These are phyloP conservation scores for Massarina eburnea DNA, from an alignment of 2,329 filamentous ascomycete species.

Conservation along the genomic window DNA sequence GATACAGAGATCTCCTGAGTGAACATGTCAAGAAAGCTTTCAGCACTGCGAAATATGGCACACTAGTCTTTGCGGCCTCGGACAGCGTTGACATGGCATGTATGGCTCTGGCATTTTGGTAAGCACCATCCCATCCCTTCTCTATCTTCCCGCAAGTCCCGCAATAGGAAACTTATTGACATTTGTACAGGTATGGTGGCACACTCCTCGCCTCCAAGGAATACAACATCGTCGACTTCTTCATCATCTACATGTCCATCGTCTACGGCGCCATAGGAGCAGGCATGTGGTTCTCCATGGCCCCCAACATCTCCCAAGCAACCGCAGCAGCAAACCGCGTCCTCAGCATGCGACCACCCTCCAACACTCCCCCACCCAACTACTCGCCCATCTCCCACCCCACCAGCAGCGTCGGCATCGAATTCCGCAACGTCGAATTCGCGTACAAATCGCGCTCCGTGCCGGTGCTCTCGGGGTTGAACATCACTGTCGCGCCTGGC, in stretches of 20 bases:
- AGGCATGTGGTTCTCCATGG: conserved; percentile 48
- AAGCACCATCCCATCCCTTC: conserved; percentile 10
- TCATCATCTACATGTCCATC: conserved; percentile 56
- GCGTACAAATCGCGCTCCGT: conserved; percentile 87
- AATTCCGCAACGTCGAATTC: conserved; percentile 93
- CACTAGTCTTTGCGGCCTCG: conserved; percentile 67
- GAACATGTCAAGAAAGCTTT: conserved; percentile 63
- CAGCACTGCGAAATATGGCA: conserved; percentile 62
- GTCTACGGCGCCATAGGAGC: conserved; percentile 47
- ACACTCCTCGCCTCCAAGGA: conserved; percentile 48
- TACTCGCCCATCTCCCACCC: conserved; percentile 15
- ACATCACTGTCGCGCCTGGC: conserved; percentile 53
- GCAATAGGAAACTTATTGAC: background rate
- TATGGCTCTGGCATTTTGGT: conserved; percentile 65
- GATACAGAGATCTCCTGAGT: conserved; percentile 62
- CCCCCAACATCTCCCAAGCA: conserved; percentile 48
- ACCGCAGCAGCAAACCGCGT: conserved; percentile 42
- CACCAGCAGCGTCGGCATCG: conserved; percentile 53
- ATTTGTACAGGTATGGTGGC: conserved; percentile 35
- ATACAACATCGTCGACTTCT: conserved; percentile 52
- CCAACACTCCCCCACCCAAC: conserved; percentile 4
- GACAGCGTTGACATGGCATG: conserved; percentile 66
- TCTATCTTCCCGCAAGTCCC: background rate
- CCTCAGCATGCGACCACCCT: conserved; percentile 33
- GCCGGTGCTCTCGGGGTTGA: conserved; percentile 57